A percentile compares a stretch with the other conserved stretches of the same genome.
phyloP scores from a whole-genome alignment of 257 asterid species.

The Catharanthus roseus region DNA sequence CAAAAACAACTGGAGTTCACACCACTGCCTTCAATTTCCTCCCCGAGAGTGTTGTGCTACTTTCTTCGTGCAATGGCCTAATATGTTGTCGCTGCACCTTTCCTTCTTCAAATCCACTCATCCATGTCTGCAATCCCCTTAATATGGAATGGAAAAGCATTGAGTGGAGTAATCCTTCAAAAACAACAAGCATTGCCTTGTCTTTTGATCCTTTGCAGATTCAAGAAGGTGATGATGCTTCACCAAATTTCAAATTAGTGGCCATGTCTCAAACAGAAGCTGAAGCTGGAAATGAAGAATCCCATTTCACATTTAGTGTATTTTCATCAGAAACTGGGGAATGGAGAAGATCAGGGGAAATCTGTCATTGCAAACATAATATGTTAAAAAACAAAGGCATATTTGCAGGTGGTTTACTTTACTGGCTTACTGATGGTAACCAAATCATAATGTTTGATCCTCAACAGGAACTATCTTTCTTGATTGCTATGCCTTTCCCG shows the following conservation, averaged over 20 bases:
- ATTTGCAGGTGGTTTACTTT: slow-evolving; percentile 33
- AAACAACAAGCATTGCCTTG: slow-evolving; percentile 34
- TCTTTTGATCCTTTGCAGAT: slow-evolving; percentile 42
- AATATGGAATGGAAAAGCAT: slow-evolving; percentile 42
- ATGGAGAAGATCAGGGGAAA: slow-evolving; percentile 45
- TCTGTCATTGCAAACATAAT: slow-evolving; percentile 22
- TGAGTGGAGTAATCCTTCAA: slow-evolving; percentile 36
- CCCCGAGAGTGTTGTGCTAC: slow-evolving; percentile 43
- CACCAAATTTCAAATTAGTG: slow-evolving; percentile 44
- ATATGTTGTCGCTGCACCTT: slow-evolving; percentile 55
- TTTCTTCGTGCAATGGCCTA: slow-evolving; percentile 49
- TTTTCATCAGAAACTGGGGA: slow-evolving; percentile 39
- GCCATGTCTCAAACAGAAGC: slow-evolving; percentile 23
- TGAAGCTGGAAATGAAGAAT: slow-evolving; percentile 11
- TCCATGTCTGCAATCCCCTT: slow-evolving; percentile 67
- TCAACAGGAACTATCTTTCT: slow-evolving; percentile 35
- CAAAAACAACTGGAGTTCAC: slow-evolving; percentile 11
- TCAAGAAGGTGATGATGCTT: slow-evolving; percentile 19
- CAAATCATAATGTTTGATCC: slow-evolving; percentile 56
- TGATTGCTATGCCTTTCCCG: slow-evolving; percentile 48
- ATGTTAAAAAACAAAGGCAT: slow-evolving; percentile 40
- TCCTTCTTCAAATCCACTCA: slow-evolving; percentile 27
- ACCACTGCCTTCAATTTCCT: slow-evolving; percentile 41
- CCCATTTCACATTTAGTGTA: slow-evolving; percentile 30
- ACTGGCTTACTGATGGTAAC: slow-evolving; percentile 59